A percentile compares a stretch with the other conserved stretches of the same genome.
phyloP scores from a whole-genome alignment of 495 filamentous ascomycete genomes.

The Aspergillus ellipticus region DNA sequence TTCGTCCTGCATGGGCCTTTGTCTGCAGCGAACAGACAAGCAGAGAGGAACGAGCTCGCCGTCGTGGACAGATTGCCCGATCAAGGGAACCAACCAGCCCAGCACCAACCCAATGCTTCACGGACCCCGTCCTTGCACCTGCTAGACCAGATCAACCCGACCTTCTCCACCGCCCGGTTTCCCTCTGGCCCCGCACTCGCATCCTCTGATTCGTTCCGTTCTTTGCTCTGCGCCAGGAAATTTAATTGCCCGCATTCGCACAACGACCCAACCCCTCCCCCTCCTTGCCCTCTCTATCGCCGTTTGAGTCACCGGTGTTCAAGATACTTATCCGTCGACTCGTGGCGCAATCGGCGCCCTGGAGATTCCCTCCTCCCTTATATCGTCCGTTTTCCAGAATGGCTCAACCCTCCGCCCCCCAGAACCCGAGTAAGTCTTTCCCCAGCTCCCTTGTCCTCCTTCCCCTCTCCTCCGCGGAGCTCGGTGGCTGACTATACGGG shows the following conservation, averaged over 20 bases:
- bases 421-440: constrained; percentile 47
- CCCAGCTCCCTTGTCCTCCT: neutral
- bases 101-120: too few relatives aligned
- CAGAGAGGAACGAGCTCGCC: too few relatives aligned
- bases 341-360: constrained; percentile 49
- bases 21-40: too few relatives aligned
- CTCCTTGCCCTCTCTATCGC: constrained; percentile 19
- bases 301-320: constrained; percentile 27
- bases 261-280: constrained; percentile 24
- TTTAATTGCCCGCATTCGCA: constrained; percentile 31
- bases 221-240: constrained; percentile 28
- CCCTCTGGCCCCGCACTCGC: constrained; percentile 17
- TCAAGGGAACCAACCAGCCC: too few relatives aligned
- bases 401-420: constrained; percentile 56
- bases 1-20: too few relatives aligned
- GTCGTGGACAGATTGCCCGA: too few relatives aligned
- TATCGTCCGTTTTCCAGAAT: constrained; percentile 52
- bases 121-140: too few relatives aligned
- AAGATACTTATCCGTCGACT: constrained; percentile 49
- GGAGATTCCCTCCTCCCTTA: constrained; percentile 41
- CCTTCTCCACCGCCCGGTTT: constrained; percentile 15
- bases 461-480: neutral
- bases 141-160: too few relatives aligned
- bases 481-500: constrained; percentile 7
- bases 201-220: constrained; percentile 28